Evolutionary conservation across 257 asterid genomes (phyloP).

Genomic region (Solanum chiquidenum): DNA sequence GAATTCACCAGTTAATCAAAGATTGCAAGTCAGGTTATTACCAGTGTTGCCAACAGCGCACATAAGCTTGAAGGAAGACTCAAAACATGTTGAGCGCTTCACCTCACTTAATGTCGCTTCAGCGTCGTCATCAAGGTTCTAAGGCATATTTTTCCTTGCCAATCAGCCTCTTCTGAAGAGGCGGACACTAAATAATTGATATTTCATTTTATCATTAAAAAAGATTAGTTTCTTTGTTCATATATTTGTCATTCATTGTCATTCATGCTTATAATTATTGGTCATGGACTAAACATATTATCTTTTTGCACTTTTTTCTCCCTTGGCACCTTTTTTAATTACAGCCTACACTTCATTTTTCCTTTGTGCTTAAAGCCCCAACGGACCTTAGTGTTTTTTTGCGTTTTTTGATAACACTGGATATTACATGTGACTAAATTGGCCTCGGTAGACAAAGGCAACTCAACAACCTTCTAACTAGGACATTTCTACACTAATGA

Average conservation of each 20-base stretch:
- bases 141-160: not conserved
- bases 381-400: not conserved
- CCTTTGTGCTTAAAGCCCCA: not conserved
- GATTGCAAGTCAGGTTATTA: not conserved
- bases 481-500: not conserved
- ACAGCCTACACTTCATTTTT: not conserved
- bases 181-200: not conserved
- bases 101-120: not conserved
- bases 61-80: not conserved
- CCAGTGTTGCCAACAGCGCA: not conserved
- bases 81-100: not conserved
- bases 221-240: not conserved
- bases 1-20: not conserved
- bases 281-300: not conserved
- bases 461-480: not conserved
- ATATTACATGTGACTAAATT: not conserved
- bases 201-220: not conserved
- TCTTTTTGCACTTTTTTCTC: not conserved
- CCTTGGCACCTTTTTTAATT: not conserved
- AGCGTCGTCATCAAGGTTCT: not conserved
- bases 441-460: not conserved
- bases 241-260: not conserved
- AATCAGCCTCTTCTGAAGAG: not conserved
- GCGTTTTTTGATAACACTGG: not conserved
- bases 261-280: not conserved